phyloP scores from a whole-genome alignment of 2,329 filamentous ascomycete species.

The Pyrenochaeta sp. region DNA sequence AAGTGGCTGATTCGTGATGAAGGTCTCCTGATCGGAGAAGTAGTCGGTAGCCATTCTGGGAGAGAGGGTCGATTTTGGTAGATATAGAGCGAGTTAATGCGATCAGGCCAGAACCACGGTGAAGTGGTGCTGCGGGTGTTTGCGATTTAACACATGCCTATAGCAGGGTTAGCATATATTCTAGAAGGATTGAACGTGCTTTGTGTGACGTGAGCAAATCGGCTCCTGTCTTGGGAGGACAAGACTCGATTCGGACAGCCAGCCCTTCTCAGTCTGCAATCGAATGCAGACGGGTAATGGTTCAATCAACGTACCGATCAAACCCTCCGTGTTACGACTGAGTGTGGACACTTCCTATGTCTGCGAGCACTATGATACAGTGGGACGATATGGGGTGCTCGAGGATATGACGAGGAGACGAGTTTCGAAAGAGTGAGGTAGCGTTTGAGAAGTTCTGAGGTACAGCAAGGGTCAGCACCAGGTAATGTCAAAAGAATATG shows the following conservation, averaged over 20 bases:
- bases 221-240: not conserved
- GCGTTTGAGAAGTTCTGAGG: constrained; percentile 2
- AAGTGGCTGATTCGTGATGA: constrained; percentile 59
- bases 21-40: constrained; percentile 57
- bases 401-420: constrained; percentile 9
- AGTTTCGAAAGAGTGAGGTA: not conserved
- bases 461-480: constrained; percentile 15
- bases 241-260: not conserved
- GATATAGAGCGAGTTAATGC: not conserved
- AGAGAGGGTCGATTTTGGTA: not conserved
- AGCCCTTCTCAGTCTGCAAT: not conserved
- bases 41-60: constrained; percentile 53
- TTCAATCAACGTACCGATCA: constrained; percentile 17
- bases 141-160: constrained; percentile 41
- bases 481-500: constrained; percentile 5
- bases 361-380: not conserved
- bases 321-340: not conserved
- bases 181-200: not conserved
- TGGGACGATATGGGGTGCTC: constrained; percentile 1
- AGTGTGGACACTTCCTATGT: constrained; percentile 1
- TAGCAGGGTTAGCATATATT: constrained; percentile 15
- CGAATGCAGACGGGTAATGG: not conserved
- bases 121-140: constrained; percentile 34
- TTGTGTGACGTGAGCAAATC: not conserved
- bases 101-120: constrained; percentile 35